Conservation (phyloP, 805 yeast genomes). For the Candida mattraensis region DNA sequence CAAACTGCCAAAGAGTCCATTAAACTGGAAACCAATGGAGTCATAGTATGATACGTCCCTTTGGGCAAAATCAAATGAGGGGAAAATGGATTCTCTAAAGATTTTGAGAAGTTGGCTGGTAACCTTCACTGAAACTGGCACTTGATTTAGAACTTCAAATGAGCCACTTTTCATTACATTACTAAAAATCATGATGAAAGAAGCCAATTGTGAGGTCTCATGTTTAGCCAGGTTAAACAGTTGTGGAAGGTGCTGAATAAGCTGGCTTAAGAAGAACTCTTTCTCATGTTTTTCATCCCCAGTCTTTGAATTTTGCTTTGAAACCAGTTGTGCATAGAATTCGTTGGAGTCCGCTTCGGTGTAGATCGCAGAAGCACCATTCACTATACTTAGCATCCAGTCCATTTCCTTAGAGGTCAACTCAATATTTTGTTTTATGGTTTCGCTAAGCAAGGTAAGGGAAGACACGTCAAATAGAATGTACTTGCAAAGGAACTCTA, state of each 20-base stretch:
- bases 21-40: constrained; percentile 22
- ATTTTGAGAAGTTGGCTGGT: constrained; percentile 15
- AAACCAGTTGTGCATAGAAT: constrained; percentile 20
- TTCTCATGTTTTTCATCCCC: constrained; percentile 17
- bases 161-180: constrained; percentile 16
- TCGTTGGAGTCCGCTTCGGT: constrained; percentile 24
- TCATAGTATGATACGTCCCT: constrained; percentile 17
- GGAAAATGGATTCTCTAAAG: constrained; percentile 25
- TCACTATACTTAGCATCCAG: constrained; percentile 39
- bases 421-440: constrained; percentile 30
- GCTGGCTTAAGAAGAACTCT: constrained; percentile 17
- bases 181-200: constrained; percentile 14
- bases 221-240: constrained; percentile 22
- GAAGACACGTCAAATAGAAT: constrained; percentile 46
- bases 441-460: constrained; percentile 28
- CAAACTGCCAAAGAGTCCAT: constrained; percentile 17
- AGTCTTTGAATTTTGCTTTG: constrained; percentile 10
- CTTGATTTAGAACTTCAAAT: constrained; percentile 20
- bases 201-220: constrained; percentile 9
- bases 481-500: constrained; percentile 43
- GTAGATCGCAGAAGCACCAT: constrained; percentile 39
- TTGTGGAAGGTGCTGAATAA: constrained; percentile 15
- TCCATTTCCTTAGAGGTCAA: constrained; percentile 28
- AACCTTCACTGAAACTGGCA: constrained; percentile 7
- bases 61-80: constrained; percentile 8